These are phyloP conservation scores for Cyanodermella asteris DNA, from an alignment of 2,329 filamentous ascomycete genomes.

Conservation along the genomic window DNA sequence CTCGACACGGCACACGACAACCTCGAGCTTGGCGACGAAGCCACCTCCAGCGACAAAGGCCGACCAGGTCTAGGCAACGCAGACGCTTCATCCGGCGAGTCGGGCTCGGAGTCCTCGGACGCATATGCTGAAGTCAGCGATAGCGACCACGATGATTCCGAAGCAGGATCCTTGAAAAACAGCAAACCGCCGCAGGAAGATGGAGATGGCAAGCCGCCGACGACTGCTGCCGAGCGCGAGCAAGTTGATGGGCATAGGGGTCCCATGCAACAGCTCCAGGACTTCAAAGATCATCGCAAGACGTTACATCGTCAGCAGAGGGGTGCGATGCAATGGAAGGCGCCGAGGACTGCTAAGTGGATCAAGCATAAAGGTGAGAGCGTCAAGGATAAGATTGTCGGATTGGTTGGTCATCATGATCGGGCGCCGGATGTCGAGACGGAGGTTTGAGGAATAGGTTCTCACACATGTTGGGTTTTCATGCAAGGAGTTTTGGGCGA, in stretches of 20 bases:
- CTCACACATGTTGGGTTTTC: no score
- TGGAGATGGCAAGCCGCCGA: constrained; percentile 6
- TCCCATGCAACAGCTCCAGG: constrained; percentile 27
- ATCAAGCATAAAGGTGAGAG: constrained; percentile 36
- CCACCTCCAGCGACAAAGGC: constrained; percentile 19
- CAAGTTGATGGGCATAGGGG: constrained; percentile 8
- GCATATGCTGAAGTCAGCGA: constrained; percentile 1
- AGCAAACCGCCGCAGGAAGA: constrained; percentile 5
- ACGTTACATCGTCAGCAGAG: constrained; percentile 45
- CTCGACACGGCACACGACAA: constrained; percentile 39
- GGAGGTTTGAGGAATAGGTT: constrained; percentile 37
- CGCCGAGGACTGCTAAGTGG: constrained; percentile 32
- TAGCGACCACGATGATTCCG: constrained; percentile 2
- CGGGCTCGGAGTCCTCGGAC: constrained; percentile 5
- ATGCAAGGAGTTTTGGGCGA: no score
- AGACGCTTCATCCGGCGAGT: constrained; percentile 5
- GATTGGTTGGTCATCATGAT: constrained; percentile 34
- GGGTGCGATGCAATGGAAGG: constrained; percentile 53
- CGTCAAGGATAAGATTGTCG: constrained; percentile 22
- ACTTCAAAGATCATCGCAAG: constrained; percentile 45
- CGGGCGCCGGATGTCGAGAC: constrained; percentile 42
- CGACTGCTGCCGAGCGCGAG: constrained; percentile 11
- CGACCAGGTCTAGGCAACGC: no score
- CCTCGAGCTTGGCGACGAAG: constrained; percentile 36
- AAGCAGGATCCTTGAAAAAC: background rate